Percentiles rank a stretch among this genome's conserved stretches.
phyloP scores from a whole-genome alignment of 202 grass and related monocot genomes.

The Elaeis oleifera region DNA sequence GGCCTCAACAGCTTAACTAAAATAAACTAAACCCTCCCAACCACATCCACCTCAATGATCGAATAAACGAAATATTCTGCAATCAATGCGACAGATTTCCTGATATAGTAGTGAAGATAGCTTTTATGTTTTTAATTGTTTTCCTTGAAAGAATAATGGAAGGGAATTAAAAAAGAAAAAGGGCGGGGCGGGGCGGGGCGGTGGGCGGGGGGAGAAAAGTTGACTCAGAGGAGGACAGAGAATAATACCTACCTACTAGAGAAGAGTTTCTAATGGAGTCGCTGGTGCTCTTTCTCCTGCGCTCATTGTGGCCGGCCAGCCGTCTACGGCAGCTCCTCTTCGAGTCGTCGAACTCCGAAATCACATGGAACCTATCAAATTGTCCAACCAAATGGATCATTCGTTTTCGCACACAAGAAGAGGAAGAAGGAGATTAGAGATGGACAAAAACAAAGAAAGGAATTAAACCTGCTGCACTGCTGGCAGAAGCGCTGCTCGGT shows the following conservation, averaged over 20 bases:
- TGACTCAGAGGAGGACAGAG: too few species aligned
- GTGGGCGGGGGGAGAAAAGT: too few species aligned
- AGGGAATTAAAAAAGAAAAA: neutral
- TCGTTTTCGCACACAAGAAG: neutral
- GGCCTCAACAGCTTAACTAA: too few species aligned
- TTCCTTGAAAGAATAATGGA: too few species aligned
- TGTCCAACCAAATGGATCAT: neutral
- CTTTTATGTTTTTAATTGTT: too few species aligned
- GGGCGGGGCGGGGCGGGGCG: too few species aligned
- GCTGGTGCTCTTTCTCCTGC: conserved; percentile 61
- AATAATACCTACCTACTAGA: conserved; percentile 47
- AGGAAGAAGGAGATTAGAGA: neutral
- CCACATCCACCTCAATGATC: too few species aligned
- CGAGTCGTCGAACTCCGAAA: conserved; percentile 85
- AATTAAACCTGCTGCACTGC: conserved; percentile 73
- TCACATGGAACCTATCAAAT: conserved; percentile 58
- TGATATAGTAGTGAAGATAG: too few species aligned
- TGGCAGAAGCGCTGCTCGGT: conserved; percentile 92
- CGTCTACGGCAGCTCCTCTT: conserved; percentile 93
- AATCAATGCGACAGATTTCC: too few species aligned
- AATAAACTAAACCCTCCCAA: too few species aligned
- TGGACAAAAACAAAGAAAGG: neutral
- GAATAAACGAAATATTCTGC: too few species aligned
- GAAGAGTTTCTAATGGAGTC: conserved; percentile 52
- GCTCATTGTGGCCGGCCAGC: conserved; percentile 88